phyloP scores from a whole-genome alignment of 2,329 filamentous ascomycete species.

The Colletotrichum cuscutae region DNA sequence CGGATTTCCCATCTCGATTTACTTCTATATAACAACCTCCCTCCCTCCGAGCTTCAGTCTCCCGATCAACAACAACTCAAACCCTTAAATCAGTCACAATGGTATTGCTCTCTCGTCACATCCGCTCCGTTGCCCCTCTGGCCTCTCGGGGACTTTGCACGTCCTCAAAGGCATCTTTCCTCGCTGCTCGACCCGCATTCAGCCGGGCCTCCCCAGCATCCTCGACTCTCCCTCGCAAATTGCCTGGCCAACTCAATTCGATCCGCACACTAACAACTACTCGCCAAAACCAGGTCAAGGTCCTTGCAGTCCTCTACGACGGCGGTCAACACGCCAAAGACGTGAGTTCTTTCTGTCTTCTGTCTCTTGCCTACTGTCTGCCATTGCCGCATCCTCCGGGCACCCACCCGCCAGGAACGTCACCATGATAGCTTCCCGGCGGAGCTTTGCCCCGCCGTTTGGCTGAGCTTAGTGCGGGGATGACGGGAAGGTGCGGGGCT shows the following conservation, averaged over 20 bases:
- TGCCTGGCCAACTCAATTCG: constrained; percentile 55
- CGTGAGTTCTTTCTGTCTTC: constrained; percentile 60
- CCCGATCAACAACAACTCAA: constrained; percentile 1
- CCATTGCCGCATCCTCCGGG: background rate
- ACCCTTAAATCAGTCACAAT: constrained; percentile 37
- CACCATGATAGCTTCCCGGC: constrained; percentile 26
- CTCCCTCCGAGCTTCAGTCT: background rate
- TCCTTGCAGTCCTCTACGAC: constrained; percentile 94
- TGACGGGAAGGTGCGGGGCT: constrained; percentile 34
- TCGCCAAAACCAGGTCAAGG: constrained; percentile 78
- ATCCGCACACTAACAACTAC: constrained; percentile 66
- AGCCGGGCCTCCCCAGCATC: constrained; percentile 26
- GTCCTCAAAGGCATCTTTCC: constrained; percentile 38
- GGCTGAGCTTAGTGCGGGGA: constrained; percentile 26
- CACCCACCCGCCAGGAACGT: constrained; percentile 8
- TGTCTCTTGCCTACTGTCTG: background rate
- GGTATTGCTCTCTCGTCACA: constrained; percentile 45
- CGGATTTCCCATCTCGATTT: background rate
- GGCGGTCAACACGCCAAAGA: constrained; percentile 89
- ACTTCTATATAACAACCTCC: constrained; percentile 24
- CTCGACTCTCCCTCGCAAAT: constrained; percentile 53
- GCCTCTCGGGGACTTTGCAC: constrained; percentile 41
- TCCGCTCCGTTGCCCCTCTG: constrained; percentile 39
- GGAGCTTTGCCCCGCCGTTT: constrained; percentile 28
- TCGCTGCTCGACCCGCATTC: constrained; percentile 36